Conservation (phyloP, 768 basidiomycete genomes). For the Amanita muscaria region DNA sequence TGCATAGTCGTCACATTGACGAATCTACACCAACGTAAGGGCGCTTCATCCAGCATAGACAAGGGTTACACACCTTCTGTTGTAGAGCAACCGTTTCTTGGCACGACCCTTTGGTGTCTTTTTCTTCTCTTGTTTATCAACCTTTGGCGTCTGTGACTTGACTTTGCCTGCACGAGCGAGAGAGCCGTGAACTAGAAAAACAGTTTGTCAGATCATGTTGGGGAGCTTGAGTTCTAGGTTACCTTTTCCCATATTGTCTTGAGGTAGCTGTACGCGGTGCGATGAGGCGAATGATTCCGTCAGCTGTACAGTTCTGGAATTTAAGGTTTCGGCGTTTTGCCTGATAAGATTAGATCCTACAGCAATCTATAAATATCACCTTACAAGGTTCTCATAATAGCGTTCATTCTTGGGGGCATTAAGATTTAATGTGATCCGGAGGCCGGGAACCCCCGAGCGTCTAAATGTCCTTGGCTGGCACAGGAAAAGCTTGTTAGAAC, state of each 20-base stretch:
- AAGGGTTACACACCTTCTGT: slow-evolving; percentile 62
- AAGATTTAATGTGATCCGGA: no score
- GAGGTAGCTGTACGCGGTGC: slow-evolving; percentile 35
- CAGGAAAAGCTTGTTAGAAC: no score
- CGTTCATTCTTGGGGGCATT: no score
- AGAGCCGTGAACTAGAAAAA: slow-evolving; percentile 85
- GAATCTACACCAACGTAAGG: no score
- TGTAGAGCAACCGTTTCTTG: slow-evolving; percentile 93
- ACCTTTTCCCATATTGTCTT: slow-evolving; percentile 76
- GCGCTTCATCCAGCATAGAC: background rate
- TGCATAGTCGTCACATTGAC: slow-evolving; percentile 89
- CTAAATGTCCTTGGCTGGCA: no score
- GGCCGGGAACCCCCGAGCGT: no score
- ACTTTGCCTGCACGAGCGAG: slow-evolving; percentile 99
- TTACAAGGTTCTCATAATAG: no score
- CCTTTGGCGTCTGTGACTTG: slow-evolving; percentile 96
- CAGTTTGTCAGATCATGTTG: background rate
- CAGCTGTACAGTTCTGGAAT: slow-evolving; percentile 34
- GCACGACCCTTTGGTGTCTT: slow-evolving; percentile 96
- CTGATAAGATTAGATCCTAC: background rate
- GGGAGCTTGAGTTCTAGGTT: slow-evolving; percentile 13
- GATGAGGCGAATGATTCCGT: slow-evolving; percentile 21
- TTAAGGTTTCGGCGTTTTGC: slow-evolving; percentile 17
- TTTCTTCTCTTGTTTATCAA: slow-evolving; percentile 99
- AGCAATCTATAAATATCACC: background rate